A percentile compares a stretch with the other conserved stretches of the same genome.
Conservation (phyloP, 2,329 filamentous ascomycete genomes). For the Hypoxylon sp. region DNA sequence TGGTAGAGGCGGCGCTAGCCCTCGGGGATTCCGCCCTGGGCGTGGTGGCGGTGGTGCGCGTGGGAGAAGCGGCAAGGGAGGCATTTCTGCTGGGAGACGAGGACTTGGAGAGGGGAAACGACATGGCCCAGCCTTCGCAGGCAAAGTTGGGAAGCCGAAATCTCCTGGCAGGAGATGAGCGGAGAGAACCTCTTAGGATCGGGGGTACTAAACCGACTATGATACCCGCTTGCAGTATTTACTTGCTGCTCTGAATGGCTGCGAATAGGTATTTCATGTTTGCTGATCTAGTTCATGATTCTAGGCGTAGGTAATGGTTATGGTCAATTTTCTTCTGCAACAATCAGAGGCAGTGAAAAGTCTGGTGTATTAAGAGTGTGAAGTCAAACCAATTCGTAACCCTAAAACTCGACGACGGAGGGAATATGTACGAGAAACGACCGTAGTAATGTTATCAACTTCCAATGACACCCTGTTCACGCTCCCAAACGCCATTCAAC, state of each 20-base stretch:
- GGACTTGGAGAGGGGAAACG: constrained; percentile 67
- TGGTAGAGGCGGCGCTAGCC: constrained; percentile 45
- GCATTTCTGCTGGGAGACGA: constrained; percentile 62
- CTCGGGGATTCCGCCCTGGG: constrained; percentile 46
- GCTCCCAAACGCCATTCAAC: constrained; percentile 25
- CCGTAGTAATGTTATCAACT: constrained; percentile 12
- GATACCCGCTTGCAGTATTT: constrained; percentile 44
- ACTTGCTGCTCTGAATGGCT: constrained; percentile 23
- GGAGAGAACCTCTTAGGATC: not conserved
- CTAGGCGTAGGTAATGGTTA: constrained; percentile 23
- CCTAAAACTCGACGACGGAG: constrained; percentile 5
- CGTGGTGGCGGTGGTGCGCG: constrained; percentile 43
- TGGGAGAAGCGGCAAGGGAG: constrained; percentile 56
- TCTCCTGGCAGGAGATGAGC: constrained; percentile 52
- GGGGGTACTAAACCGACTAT: constrained; percentile 22
- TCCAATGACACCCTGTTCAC: constrained; percentile 6
- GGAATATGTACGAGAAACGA: constrained; percentile 42
- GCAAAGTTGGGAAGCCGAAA: constrained; percentile 59
- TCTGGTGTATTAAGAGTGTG: constrained; percentile 30
- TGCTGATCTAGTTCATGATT: constrained; percentile 9
- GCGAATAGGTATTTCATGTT: constrained; percentile 11
- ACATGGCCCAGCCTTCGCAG: constrained; percentile 58
- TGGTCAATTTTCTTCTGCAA: constrained; percentile 12
- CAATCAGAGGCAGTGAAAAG: constrained; percentile 6
- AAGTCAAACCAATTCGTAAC: constrained; percentile 14